A percentile compares a stretch with the other conserved stretches of the same genome.
Conservation (phyloP, 441 rosid genomes). For the Erodium chrysanthum region DNA sequence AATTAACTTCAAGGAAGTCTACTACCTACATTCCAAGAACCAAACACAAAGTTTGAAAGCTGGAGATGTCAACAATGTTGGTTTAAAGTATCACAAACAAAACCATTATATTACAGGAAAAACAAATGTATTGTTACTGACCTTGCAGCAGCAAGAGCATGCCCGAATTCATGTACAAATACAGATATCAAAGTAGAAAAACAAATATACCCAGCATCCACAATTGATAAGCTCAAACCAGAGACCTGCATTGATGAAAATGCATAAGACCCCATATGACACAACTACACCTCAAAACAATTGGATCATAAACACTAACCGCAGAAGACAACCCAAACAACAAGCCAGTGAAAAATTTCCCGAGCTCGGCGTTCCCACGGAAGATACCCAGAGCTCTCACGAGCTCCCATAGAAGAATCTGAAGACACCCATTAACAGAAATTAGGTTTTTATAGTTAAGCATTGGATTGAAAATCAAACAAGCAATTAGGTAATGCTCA, state of each 20-base stretch:
- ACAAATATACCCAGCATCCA: slow-evolving; percentile 37
- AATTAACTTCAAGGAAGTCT: too few relatives aligned
- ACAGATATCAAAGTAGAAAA: slow-evolving; percentile 63
- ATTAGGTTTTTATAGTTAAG: slow-evolving; percentile 16
- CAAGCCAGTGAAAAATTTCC: slow-evolving; percentile 19
- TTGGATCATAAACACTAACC: slow-evolving; percentile 15
- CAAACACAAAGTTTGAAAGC: background rate
- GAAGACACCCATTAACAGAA: slow-evolving; percentile 13
- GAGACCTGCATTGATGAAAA: slow-evolving; percentile 25
- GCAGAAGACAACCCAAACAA: slow-evolving; percentile 34
- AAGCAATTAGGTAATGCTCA: background rate
- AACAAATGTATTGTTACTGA: slow-evolving; percentile 9
- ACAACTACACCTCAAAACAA: background rate
- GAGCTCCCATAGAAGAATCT: slow-evolving; percentile 34
- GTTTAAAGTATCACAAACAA: background rate
- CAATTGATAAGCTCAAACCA: slow-evolving; percentile 34
- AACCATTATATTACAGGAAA: background rate
- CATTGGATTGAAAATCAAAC: background rate
- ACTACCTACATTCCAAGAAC: background rate
- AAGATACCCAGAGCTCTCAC: slow-evolving; percentile 5
- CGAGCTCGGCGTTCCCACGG: slow-evolving; percentile 12
- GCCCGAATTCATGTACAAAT: slow-evolving; percentile 68
- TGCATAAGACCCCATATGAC: background rate
- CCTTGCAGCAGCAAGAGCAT: slow-evolving; percentile 66
- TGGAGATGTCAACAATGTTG: background rate